phyloP scores from a whole-genome alignment of 768 basidiomycete species.

The Daedalea quercina region DNA sequence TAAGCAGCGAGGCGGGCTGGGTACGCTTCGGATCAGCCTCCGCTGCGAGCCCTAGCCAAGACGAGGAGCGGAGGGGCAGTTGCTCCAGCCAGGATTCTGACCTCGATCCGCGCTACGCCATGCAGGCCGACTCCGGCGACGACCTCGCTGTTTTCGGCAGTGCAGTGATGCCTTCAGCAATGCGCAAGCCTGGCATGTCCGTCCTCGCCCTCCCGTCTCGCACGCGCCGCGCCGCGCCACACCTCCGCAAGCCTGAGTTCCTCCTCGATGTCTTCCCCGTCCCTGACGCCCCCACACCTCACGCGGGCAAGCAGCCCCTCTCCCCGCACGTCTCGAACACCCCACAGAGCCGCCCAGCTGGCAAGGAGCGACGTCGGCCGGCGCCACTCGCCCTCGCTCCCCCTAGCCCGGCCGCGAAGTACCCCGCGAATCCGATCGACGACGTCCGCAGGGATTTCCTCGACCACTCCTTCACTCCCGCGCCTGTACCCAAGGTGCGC shows the following conservation, averaged over 20 bases:
- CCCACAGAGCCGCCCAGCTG: conserved; percentile 8
- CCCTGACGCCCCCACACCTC: conserved; percentile 4
- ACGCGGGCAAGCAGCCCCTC: conserved; percentile 13
- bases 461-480: conserved; percentile 37
- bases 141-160: conserved; percentile 29
- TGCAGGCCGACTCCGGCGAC: conserved; percentile 31
- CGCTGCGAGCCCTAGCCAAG: conserved; percentile 18
- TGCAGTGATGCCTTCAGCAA: conserved; percentile 17
- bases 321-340: conserved; percentile 5
- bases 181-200: conserved; percentile 27
- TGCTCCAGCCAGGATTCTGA: conserved; percentile 49
- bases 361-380: conserved; percentile 33
- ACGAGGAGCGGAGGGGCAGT: conserved; percentile 35
- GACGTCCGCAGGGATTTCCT: conserved; percentile 35
- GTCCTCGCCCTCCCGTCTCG: conserved; percentile 32
- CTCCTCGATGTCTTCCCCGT: conserved; percentile 28
- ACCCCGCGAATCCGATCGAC: conserved; percentile 31
- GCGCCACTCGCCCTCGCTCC: conserved; percentile 35
- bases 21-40: conserved; percentile 39
- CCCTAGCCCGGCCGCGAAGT: conserved; percentile 24
- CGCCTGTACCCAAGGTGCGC: conserved; percentile 4
- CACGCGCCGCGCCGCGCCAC: conserved; percentile 28
- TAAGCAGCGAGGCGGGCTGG: conserved; percentile 21
- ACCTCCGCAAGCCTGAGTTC: conserved; percentile 31
- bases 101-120: conserved; percentile 41